A percentile compares a stretch with the other conserved stretches of the same genome.
Evolutionary conservation across 2,329 filamentous ascomycete genomes (phyloP).

Genomic region (Fusarium sp.): DNA sequence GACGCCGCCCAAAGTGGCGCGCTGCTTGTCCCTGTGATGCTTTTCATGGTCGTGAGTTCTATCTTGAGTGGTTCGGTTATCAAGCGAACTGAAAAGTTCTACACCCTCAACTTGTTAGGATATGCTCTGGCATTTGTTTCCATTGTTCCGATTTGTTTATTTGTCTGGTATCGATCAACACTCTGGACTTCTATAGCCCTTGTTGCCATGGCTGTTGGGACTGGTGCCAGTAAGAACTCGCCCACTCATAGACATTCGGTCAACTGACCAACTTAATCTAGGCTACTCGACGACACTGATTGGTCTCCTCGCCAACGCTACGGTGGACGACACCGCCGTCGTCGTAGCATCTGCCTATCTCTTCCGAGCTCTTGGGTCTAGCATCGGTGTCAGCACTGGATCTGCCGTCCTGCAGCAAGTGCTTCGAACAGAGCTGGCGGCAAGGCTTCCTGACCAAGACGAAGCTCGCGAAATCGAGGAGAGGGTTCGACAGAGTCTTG

Average conservation of each 20-base stretch:
- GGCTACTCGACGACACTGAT: constrained; percentile 68
- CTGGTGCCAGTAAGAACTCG: constrained; percentile 50
- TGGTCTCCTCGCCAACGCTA: constrained; percentile 76
- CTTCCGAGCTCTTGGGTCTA: constrained; percentile 82
- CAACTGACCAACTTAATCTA: background rate
- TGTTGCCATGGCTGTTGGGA: constrained; percentile 58
- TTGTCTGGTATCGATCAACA: constrained; percentile 59
- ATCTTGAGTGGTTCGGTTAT: constrained; percentile 74
- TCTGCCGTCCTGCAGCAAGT: constrained; percentile 78
- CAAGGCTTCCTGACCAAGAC: constrained; percentile 64
- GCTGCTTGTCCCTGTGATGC: constrained; percentile 73
- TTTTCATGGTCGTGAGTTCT: constrained; percentile 71
- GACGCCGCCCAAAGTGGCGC: constrained; percentile 73
- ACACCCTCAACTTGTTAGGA: constrained; percentile 70
- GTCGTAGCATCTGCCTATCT: constrained; percentile 84
- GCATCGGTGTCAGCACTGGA: constrained; percentile 76
- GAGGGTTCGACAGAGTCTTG: constrained; percentile 75
- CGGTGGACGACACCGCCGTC: constrained; percentile 75
- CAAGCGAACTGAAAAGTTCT: constrained; percentile 77
- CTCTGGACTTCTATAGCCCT: constrained; percentile 67
- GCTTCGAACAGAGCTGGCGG: constrained; percentile 67
- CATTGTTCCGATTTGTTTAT: constrained; percentile 66
- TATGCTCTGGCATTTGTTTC: constrained; percentile 67
- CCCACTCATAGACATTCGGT: background rate
- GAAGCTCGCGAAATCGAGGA: constrained; percentile 74